Evolutionary conservation across 2,329 filamentous ascomycete genomes (phyloP), one percentile per base, ranked within the genome.

Genomic region (Lecanicillium sp.): DNA sequence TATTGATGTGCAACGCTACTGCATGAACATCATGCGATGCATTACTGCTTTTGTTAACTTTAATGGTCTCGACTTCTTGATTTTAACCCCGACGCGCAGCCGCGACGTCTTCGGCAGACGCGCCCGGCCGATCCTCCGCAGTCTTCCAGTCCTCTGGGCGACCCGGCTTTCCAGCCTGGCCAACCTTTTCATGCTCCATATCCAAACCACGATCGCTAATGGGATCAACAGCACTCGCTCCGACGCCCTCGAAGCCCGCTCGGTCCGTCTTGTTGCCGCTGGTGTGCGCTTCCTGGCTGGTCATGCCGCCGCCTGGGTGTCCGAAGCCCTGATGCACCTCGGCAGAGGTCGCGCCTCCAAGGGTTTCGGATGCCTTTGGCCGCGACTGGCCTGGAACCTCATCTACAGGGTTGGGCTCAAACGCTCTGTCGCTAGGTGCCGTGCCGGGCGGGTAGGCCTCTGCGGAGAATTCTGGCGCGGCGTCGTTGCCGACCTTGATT

Each of bases 371-470:
- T 1, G 65, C 60, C 12, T 49, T 49, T n/a, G 36, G 5, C 58
- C 57, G 17, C 47, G 41, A 8, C 39, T 65, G 61, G 6, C 58
- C 59, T 9, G 65, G 57, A 13, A 54, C 42, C 30, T 65, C 61
- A 22, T 46, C 44, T 13, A 51, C 43, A 1, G 63, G 50, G 35
- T 65, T 58, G 10, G 70, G 66, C 29, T 57, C 47, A 53, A 61
- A 68, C 9, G 58, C 62, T 39, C 56, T 36, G 37, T 64, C 54
- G 12, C 43, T 43, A 3, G 83, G 83, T 0, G 83, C 82, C 4
- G 75, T 74, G 43, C 83, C 83, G 0, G 80, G 60, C 1, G 79
- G 69, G 27, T 78, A 60, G 1, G 69, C 71, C 55, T 87, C 48
- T 17, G 75, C 72, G 50, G 72, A 65, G 65, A 84, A 87, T 52